Evolutionary conservation across 352 stramenopile species (phyloP).

Genomic region (Pythium scleroteichum): DNA sequence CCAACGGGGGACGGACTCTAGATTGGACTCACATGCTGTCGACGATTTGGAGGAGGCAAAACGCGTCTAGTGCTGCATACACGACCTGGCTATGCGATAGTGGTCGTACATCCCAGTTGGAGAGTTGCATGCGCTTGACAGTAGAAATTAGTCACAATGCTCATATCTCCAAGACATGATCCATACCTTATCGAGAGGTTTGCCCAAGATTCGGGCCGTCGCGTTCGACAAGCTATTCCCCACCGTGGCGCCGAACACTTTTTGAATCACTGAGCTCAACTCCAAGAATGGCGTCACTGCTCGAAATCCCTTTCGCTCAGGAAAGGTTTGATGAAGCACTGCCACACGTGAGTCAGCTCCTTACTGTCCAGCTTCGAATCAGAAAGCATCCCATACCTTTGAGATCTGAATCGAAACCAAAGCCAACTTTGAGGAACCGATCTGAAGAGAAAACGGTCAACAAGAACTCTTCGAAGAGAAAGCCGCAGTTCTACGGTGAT

Average conservation of each 20-base stretch:
- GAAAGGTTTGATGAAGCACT: constrained; percentile 72
- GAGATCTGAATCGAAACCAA: constrained; percentile 69
- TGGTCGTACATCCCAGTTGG: constrained; percentile 64
- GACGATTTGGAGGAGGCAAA: constrained; percentile 56
- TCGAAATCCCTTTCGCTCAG: constrained; percentile 43
- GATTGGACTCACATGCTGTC: constrained; percentile 42
- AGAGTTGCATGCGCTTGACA: constrained; percentile 64
- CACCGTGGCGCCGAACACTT: constrained; percentile 25
- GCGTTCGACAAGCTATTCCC: constrained; percentile 53
- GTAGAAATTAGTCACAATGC: neutral
- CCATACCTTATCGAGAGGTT: constrained; percentile 63
- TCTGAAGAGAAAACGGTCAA: constrained; percentile 36
- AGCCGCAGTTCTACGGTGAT: constrained; percentile 30
- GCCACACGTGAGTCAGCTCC: neutral
- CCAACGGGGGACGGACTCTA: no score
- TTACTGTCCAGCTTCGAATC: neutral
- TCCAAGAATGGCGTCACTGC: constrained; percentile 50
- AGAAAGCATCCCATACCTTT: constrained; percentile 40
- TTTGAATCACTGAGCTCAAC: constrained; percentile 36
- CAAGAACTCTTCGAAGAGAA: constrained; percentile 54
- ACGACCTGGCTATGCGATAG: constrained; percentile 46
- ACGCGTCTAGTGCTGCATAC: constrained; percentile 68
- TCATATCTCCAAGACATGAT: neutral
- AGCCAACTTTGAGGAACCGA: constrained; percentile 54
- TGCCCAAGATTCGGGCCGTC: constrained; percentile 41